phyloP scores from a whole-genome alignment of 208 protist species.

The Porcisia hertigi region DNA sequence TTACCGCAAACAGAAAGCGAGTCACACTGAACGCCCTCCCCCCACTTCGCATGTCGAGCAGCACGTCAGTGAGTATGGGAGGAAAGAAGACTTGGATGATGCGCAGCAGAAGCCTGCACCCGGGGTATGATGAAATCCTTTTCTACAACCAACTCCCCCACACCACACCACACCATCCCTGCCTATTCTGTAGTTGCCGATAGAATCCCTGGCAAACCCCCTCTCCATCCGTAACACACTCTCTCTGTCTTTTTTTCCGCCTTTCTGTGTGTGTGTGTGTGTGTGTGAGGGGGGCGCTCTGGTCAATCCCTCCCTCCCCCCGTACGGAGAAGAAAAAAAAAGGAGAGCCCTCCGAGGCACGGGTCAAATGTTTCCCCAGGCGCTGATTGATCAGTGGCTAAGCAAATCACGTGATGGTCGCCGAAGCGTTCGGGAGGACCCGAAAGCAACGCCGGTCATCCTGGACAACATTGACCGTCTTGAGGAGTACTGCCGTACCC shows the following conservation, averaged over 20 bases:
- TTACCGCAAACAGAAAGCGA: too few species aligned
- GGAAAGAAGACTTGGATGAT: neutral
- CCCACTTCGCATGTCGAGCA: neutral
- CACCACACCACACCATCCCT: too few species aligned
- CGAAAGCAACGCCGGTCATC: conserved; percentile 41
- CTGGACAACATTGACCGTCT: conserved; percentile 56
- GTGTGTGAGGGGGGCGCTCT: neutral
- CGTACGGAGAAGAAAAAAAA: neutral
- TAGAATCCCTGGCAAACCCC: neutral
- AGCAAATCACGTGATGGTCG: conserved; percentile 60
- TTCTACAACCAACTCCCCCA: neutral
- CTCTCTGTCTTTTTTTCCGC: neutral
- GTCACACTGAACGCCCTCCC: too few species aligned
- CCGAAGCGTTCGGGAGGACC: conserved; percentile 47
- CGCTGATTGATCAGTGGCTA: conserved; percentile 71
- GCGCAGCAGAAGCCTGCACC: neutral
- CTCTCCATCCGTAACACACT: neutral
- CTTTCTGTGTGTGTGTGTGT: too few species aligned
- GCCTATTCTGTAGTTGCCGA: neutral
- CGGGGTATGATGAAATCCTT: neutral
- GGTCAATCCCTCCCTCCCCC: too few species aligned
- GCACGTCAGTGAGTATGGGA: neutral
- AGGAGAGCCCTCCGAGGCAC: neutral
- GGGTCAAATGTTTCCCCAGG: conserved; percentile 19
- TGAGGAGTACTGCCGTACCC: conserved; percentile 49